Evolutionary conservation across 805 yeast genomes (phyloP), one percentile per base, ranked within the genome.

Genomic region (Teunomyces pallodes): DNA sequence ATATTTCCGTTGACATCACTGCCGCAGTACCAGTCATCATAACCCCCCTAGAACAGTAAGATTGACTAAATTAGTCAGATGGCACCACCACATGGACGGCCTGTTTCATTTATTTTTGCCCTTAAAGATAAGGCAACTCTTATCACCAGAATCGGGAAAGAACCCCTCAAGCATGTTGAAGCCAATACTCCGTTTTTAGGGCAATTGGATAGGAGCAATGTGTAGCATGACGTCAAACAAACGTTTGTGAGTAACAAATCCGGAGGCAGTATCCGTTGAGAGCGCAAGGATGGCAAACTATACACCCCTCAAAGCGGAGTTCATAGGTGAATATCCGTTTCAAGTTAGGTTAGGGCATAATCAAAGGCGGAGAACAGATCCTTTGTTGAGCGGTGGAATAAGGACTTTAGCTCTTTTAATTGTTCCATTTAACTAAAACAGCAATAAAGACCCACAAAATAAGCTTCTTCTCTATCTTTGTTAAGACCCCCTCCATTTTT

Each of bases 301-400:
- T 10, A 17, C 24, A 17, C 26, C 12, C 5, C 10, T 12, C 12
- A 10, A 36, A 36, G 24, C 39, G 14, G 39, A 12, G 24, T 17
- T 4, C 10, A 12, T 20, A 17, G 12, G 14, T n/a, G 26, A 36
- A 10, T 20, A 20, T 12, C 26, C 13, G 26, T 36, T 36, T 36
- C 27, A 20, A 20, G 20, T 36, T 9, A 12, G n/a, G 10, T 20
- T 9, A 36, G 5, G 4, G 39, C 28, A 17, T 36, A 9, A 36
- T 20, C 13, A 36, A 36, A 36, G 39, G 39, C 13, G 39, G 39
- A 36, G 39, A 36, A 17, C 16, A 36, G 39, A 36, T 36, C 39
- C n/a, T 2, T 9, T 36, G n/a, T 36, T 20, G 26, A 10, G n/a
- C 0, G 4, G 39, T 9, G 13, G 9, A 9, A 36, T 12, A 9